phyloP scores from a whole-genome alignment of 2,329 filamentous ascomycete genomes.

The Ustulina deusta region DNA sequence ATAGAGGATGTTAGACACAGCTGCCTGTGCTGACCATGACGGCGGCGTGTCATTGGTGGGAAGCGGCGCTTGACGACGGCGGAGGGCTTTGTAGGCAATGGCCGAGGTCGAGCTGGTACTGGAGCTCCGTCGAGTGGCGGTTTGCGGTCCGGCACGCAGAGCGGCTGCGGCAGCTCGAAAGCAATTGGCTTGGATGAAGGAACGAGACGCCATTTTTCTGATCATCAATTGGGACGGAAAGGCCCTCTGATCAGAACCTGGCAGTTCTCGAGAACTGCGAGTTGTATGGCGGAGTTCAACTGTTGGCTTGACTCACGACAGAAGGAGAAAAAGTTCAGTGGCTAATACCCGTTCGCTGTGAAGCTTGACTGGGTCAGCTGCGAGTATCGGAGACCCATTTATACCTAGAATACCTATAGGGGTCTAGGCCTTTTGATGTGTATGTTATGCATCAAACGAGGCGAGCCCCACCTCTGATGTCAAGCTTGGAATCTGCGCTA shows the following conservation, averaged over 20 bases:
- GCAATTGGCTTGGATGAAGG: slow-evolving; percentile 45
- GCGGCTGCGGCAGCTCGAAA: slow-evolving; percentile 44
- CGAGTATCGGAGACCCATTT: slow-evolving; percentile 44
- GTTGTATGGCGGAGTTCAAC: slow-evolving; percentile 42
- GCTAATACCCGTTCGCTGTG: slow-evolving; percentile 13
- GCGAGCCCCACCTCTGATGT: slow-evolving; percentile 9
- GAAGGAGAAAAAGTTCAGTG: slow-evolving; percentile 26
- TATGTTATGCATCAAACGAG: slow-evolving; percentile 14
- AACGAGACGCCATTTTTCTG: slow-evolving; percentile 51
- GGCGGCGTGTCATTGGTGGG: slow-evolving; percentile 81
- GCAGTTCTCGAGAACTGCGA: slow-evolving; percentile 40
- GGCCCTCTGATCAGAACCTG: slow-evolving; percentile 47
- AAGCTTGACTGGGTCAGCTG: slow-evolving; percentile 33
- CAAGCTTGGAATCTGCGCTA: slow-evolving; percentile 21
- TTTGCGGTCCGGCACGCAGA: slow-evolving; percentile 40
- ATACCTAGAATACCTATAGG: neutral
- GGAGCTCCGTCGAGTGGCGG: slow-evolving; percentile 53
- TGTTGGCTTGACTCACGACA: slow-evolving; percentile 43
- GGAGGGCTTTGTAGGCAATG: slow-evolving; percentile 96
- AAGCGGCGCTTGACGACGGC: slow-evolving; percentile 86
- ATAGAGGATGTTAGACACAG: slow-evolving; percentile 98
- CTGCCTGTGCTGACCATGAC: slow-evolving; percentile 89
- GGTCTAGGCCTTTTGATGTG: neutral
- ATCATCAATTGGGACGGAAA: slow-evolving; percentile 45
- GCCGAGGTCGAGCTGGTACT: slow-evolving; percentile 86